phyloP scores from a whole-genome alignment of 208 protist species.

The Crithidia expoeki region DNA sequence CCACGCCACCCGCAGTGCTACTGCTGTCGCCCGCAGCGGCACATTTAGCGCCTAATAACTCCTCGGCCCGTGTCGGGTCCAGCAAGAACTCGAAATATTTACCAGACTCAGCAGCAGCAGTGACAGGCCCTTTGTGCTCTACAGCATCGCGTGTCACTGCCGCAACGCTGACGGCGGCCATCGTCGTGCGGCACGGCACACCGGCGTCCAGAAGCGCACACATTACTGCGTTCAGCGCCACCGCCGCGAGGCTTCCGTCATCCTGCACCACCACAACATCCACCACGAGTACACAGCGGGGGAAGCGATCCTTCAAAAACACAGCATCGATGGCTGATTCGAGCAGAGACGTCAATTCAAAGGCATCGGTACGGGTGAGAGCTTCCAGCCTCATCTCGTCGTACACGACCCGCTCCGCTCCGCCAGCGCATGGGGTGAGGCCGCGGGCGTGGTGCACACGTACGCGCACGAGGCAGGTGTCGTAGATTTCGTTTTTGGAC shows the following conservation, averaged over 20 bases:
- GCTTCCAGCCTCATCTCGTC: constrained; percentile 41
- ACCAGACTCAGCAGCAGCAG: not conserved
- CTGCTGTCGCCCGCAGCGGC: not conserved
- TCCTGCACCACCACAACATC: constrained; percentile 72
- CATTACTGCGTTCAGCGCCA: constrained; percentile 84
- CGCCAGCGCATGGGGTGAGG: constrained; percentile 49
- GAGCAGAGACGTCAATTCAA: constrained; percentile 52
- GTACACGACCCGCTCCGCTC: constrained; percentile 49
- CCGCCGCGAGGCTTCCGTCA: constrained; percentile 72
- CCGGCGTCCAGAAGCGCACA: constrained; percentile 85
- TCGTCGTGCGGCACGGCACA: constrained; percentile 79
- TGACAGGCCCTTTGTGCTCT: not conserved
- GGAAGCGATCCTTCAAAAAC: constrained; percentile 62
- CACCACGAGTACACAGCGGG: constrained; percentile 61
- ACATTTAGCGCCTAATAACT: constrained; percentile 34
- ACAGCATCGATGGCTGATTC: constrained; percentile 48
- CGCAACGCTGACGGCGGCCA: constrained; percentile 70
- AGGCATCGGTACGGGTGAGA: constrained; percentile 42
- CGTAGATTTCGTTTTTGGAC: constrained; percentile 48
- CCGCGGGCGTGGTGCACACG: constrained; percentile 33
- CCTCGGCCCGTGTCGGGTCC: constrained; percentile 70
- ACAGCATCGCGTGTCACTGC: constrained; percentile 20
- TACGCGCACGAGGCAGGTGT: constrained; percentile 39
- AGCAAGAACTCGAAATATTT: constrained; percentile 40
- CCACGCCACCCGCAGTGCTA: too few relatives aligned